Evolutionary conservation across 2,329 filamentous ascomycete species (phyloP), one percentile per base, ranked within the genome.

Genomic region (Alternaria rosae): DNA sequence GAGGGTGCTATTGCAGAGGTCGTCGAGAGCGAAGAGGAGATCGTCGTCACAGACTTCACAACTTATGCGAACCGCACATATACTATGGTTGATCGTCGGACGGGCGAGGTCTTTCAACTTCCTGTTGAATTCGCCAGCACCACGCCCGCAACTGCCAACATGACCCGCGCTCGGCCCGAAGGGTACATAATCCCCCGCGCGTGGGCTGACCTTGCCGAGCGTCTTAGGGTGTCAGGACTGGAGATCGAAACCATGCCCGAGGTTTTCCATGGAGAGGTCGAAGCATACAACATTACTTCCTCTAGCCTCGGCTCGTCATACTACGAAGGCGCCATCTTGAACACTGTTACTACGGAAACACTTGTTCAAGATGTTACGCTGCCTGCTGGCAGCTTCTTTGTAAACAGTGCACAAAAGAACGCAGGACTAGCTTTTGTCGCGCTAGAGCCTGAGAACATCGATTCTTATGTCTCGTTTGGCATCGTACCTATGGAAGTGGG

Each of bases 391-490:
- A 78, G 76, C 28, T 80, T 77, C 57, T 71, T 69, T 17, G 69
- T 80, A 10, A 73, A 68, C 35, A 74, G 70, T 23, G 68, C 68
- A 57, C 78, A 80, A 69, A 79, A 79, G 65, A 80, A 80, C 41
- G 75, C 77, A 1, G 78, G 71, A 0, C 30, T 79, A 17, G 77
- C 78, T 3, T 78, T 79, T 64, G 74, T 77, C 23, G 70, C 76
- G n/a, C 63, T 80, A 6, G 77, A 80, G 60, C 78, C 78, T 6
- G 78, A 80, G 66, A 76, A 76, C 17, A 76, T 77, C 28, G 77
- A 79, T 47, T 75, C 71, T 6, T 79, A 76, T 61, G 77, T 80
- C 4, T 77, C 73, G 8, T 79, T 77, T 62, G 74, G 73, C 5
- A 75, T 79, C 25, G 71, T 80, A 23, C 76, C 76, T 9, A 42